Percentiles rank a stretch among this genome's conserved stretches.
Conservation (phyloP, 208 protist species). For the Leishmania major region DNA sequence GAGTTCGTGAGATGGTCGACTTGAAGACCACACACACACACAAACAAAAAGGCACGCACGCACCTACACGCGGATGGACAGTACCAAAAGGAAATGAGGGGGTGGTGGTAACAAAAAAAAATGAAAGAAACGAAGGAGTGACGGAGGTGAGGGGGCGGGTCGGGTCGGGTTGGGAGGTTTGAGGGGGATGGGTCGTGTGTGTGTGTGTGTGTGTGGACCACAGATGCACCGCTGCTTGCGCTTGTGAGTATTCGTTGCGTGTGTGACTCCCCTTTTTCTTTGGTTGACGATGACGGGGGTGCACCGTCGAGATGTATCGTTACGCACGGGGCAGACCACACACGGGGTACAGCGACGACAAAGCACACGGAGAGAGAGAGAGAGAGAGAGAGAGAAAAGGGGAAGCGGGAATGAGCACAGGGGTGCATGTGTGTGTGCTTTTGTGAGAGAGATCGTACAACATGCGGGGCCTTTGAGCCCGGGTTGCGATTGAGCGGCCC, state of each 20-base stretch:
- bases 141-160: background rate
- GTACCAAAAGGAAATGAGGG: background rate
- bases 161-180: no score
- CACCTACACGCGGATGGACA: slow-evolving; percentile 1
- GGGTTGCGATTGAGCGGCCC: no score
- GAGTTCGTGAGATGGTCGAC: background rate
- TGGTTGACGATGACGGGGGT: background rate
- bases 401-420: no score
- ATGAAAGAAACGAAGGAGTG: background rate
- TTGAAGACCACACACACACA: background rate
- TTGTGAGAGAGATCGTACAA: no score
- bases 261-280: background rate
- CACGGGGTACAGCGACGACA: background rate
- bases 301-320: background rate
- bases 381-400: background rate
- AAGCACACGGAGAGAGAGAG: background rate
- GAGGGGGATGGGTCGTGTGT: background rate
- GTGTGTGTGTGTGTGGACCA: background rate
- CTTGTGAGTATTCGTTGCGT: background rate
- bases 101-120: background rate
- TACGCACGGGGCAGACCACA: background rate
- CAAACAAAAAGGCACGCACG: background rate
- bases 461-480: no score
- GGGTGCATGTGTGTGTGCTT: no score
- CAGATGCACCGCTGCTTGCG: background rate